phyloP scores from a whole-genome alignment of 345 rosid genomes.

The Pistacia atlantica region DNA sequence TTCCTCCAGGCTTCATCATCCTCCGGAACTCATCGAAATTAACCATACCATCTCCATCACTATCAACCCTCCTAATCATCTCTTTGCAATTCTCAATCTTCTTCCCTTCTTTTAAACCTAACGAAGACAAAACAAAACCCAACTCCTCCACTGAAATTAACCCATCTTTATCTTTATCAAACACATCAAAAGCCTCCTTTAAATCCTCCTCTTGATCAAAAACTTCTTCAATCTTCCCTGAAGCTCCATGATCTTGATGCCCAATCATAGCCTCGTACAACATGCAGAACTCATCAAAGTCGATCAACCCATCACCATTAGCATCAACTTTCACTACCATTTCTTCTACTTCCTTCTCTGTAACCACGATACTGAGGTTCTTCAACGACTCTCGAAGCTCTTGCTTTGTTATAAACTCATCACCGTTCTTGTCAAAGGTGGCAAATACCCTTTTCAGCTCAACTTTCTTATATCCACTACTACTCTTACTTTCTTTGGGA shows the following conservation, averaged over 20 bases:
- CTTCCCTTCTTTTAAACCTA: constrained; percentile 58
- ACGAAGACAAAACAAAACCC: constrained; percentile 45
- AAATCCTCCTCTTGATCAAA: constrained; percentile 25
- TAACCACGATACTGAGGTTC: constrained; percentile 27
- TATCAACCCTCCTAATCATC: constrained; percentile 64
- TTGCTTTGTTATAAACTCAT: constrained; percentile 54
- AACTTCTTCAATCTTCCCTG: not conserved
- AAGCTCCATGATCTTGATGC: not conserved
- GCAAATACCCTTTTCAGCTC: constrained; percentile 43
- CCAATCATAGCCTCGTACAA: constrained; percentile 26
- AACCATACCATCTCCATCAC: constrained; percentile 72
- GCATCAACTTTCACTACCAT: constrained; percentile 51
- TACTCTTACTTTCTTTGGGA: not conserved
- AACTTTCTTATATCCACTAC: not conserved
- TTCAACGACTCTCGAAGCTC: constrained; percentile 36
- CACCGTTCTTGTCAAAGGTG: constrained; percentile 60
- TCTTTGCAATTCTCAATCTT: constrained; percentile 52
- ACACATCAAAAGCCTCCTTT: constrained; percentile 67
- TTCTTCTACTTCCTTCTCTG: constrained; percentile 36
- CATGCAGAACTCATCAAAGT: constrained; percentile 51
- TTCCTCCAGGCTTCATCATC: constrained; percentile 54
- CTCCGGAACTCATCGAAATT: constrained; percentile 52
- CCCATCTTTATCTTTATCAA: constrained; percentile 64
- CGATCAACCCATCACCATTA: constrained; percentile 59
- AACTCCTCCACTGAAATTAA: constrained; percentile 62